Percentiles rank a stretch among this genome's conserved stretches.
Evolutionary conservation across 2,329 filamentous ascomycete species (phyloP).

Genomic region (Colletotrichum sojae): DNA sequence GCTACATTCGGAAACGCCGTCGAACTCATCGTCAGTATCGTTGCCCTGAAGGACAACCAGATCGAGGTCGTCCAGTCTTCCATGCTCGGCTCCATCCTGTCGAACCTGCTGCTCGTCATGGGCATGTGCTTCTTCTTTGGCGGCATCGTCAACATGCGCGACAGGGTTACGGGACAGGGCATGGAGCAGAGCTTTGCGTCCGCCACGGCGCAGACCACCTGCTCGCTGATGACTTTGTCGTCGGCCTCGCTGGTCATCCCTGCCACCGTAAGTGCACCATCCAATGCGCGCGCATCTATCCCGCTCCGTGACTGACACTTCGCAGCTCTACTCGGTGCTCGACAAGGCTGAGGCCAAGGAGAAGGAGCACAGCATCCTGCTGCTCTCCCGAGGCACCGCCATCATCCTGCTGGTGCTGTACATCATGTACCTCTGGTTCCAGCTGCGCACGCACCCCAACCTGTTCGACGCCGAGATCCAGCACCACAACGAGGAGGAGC

Average conservation of each 20-base stretch:
- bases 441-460: conserved; percentile 80
- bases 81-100: conserved; percentile 96
- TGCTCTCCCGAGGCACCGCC: conserved; percentile 82
- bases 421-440: conserved; percentile 83
- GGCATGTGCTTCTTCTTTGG: conserved; percentile 86
- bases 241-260: conserved; percentile 86
- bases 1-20: conserved; percentile 86
- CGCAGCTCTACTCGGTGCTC: conserved; percentile 76
- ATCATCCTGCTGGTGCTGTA: conserved; percentile 83
- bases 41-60: conserved; percentile 86
- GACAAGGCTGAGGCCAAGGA: conserved; percentile 58
- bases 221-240: conserved; percentile 81
- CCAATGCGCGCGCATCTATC: conserved; percentile 4
- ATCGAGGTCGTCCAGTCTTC: conserved; percentile 98
- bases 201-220: conserved; percentile 83
- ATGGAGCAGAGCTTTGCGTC: conserved; percentile 81
- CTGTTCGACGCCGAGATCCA: conserved; percentile 74
- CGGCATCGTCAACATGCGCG: conserved; percentile 74
- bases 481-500: conserved; percentile 48
- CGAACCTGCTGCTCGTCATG: conserved; percentile 90
- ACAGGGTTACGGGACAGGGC: conserved; percentile 66
- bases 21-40: conserved; percentile 89
- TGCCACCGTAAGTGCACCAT: conserved; percentile 67
- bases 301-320: conserved; percentile 14
- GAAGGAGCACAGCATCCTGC: conserved; percentile 71